Conservation (phyloP, 306 rosid species). For the Echinosophora koreensis region DNA sequence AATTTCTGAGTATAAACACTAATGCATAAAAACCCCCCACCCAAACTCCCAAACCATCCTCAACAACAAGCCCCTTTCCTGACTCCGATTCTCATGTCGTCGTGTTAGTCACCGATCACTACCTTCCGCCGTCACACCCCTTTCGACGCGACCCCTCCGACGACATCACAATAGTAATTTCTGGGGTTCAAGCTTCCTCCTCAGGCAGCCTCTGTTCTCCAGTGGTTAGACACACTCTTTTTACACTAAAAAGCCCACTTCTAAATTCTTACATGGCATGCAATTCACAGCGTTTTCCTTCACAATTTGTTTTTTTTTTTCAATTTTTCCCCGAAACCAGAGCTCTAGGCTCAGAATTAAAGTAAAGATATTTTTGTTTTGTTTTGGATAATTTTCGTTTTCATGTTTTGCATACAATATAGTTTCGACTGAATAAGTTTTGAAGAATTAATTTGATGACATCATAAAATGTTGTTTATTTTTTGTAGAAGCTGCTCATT, state of each 20-base stretch:
- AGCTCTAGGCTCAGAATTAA: neutral
- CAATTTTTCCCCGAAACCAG: neutral
- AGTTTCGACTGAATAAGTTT: neutral
- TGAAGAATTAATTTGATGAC: neutral
- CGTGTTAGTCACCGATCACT: neutral
- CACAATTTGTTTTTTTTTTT: neutral
- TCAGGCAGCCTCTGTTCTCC: too few species aligned
- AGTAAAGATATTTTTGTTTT: neutral
- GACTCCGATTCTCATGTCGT: neutral
- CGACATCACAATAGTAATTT: neutral
- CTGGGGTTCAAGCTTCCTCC: too few species aligned
- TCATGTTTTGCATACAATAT: neutral
- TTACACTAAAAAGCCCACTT: neutral
- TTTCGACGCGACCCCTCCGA: neutral
- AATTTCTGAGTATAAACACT: neutral
- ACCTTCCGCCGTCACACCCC: neutral
- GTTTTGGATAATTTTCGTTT: neutral
- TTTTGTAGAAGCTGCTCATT: neutral
- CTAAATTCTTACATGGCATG: neutral
- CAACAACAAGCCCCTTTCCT: neutral
- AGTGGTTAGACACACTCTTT: neutral
- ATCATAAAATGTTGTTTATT: neutral
- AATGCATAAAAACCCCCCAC: neutral
- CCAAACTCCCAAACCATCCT: neutral
- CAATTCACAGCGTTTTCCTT: neutral